These are phyloP conservation scores for Dissoconium aciculare DNA, from an alignment of 2,329 filamentous ascomycete genomes.

Conservation along the genomic window DNA sequence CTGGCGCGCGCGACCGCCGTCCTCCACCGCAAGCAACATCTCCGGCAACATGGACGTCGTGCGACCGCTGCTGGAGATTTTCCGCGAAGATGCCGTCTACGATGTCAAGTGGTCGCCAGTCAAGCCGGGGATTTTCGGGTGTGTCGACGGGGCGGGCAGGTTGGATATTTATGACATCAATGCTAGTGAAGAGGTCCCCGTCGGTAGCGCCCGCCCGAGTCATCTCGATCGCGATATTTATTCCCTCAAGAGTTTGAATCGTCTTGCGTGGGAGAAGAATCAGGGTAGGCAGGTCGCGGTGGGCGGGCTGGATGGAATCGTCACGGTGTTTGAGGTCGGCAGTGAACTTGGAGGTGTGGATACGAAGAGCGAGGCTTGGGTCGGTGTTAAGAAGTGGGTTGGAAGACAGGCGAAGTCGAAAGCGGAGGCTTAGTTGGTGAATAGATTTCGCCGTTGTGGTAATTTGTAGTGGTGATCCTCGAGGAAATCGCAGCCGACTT, in stretches of 20 bases:
- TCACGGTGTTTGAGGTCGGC: slow-evolving; percentile 88
- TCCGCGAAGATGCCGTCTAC: slow-evolving; percentile 91
- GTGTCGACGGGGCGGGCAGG: slow-evolving; percentile 83
- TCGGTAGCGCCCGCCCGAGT: slow-evolving; percentile 49
- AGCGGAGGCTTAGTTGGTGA: slow-evolving; percentile 9
- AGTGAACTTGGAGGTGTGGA: slow-evolving; percentile 72
- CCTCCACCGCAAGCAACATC: slow-evolving; percentile 44
- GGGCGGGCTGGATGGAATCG: slow-evolving; percentile 77
- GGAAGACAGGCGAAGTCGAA: slow-evolving; percentile 30
- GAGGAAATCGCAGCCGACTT: too few relatives aligned
- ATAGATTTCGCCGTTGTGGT: too few relatives aligned
- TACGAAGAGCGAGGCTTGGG: slow-evolving; percentile 73
- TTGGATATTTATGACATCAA: slow-evolving; percentile 94
- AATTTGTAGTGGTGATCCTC: too few relatives aligned
- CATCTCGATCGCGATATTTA: slow-evolving; percentile 24
- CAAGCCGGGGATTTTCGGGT: slow-evolving; percentile 83
- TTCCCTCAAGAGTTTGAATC: slow-evolving; percentile 66
- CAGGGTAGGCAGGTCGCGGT: slow-evolving; percentile 79
- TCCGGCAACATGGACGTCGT: slow-evolving; percentile 26
- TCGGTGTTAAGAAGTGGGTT: slow-evolving; percentile 78
- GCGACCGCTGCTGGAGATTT: slow-evolving; percentile 68
- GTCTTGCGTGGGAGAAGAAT: slow-evolving; percentile 80
- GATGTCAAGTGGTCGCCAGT: slow-evolving; percentile 90
- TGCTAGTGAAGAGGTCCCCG: slow-evolving; percentile 79
- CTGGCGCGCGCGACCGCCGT: slow-evolving; percentile 81